Conservation (phyloP, 2,329 filamentous ascomycete genomes). For the Ophiobolus disseminans region DNA sequence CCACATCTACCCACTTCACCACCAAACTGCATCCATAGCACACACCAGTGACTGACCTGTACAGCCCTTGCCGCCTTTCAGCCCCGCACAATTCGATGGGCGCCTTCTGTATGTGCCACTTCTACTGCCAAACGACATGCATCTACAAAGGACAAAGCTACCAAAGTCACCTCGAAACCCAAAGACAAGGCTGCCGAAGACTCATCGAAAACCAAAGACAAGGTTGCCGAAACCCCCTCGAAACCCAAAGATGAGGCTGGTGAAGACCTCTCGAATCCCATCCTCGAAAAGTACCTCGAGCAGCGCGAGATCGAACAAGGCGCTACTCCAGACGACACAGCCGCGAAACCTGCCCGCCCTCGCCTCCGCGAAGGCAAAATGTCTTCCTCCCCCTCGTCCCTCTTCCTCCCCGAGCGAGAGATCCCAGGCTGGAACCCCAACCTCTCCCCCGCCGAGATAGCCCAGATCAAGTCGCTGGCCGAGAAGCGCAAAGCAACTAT, state of each 20-base stretch:
- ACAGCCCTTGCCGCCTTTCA: constrained; percentile 34
- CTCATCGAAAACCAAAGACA: too few species aligned
- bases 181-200: too few species aligned
- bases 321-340: background rate
- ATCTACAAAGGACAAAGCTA: too few species aligned
- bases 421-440: constrained; percentile 34
- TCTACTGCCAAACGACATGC: too few species aligned
- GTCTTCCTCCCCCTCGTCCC: constrained; percentile 22
- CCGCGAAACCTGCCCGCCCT: constrained; percentile 10
- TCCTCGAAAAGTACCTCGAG: constrained; percentile 66
- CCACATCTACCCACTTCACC: too few species aligned
- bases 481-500: constrained; percentile 12
- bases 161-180: too few species aligned
- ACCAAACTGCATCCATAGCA: background rate
- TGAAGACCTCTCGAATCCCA: constrained; percentile 55
- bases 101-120: constrained; percentile 12
- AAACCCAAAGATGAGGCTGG: constrained; percentile 21
- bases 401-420: constrained; percentile 35
- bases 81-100: constrained; percentile 24
- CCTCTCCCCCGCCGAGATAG: constrained; percentile 22
- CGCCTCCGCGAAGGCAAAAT: constrained; percentile 24
- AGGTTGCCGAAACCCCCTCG: too few species aligned
- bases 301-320: constrained; percentile 19
- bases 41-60: background rate
- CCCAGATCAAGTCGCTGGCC: constrained; percentile 16